These are phyloP conservation scores for Fraxinus velutina DNA, from an alignment of 305 asterid genomes.

Conservation along the genomic window DNA sequence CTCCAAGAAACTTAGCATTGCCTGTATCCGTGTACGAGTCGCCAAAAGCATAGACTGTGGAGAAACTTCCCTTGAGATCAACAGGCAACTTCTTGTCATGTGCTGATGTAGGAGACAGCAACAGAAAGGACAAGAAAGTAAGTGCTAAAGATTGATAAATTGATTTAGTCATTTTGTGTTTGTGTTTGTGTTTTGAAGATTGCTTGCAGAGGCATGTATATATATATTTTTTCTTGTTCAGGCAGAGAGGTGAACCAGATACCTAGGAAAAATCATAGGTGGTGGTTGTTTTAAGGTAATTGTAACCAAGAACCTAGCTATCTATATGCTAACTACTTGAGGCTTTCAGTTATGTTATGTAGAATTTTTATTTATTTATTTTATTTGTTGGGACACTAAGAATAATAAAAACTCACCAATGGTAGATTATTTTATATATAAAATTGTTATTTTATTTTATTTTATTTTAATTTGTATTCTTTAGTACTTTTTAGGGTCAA, in stretches of 20 bases:
- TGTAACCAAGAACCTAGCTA: constrained; percentile 1
- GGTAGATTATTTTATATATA: neutral
- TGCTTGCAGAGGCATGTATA: neutral
- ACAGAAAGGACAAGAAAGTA: constrained; percentile 20
- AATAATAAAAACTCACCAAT: neutral
- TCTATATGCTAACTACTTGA: constrained; percentile 10
- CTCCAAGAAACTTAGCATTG: constrained; percentile 31
- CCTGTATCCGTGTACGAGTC: constrained; percentile 46
- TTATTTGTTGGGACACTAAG: neutral
- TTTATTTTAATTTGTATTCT: neutral
- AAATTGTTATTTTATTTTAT: too few species aligned
- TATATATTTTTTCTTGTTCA: neutral
- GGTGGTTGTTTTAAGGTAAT: neutral
- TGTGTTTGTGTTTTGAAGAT: neutral
- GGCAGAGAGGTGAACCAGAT: constrained; percentile 21
- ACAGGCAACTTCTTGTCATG: constrained; percentile 7
- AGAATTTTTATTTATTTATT: neutral
- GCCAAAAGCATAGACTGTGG: constrained; percentile 46
- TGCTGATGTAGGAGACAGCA: constrained; percentile 29
- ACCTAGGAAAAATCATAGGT: constrained; percentile 26
- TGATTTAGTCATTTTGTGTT: neutral
- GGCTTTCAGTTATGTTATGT: neutral
- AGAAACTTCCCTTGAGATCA: constrained; percentile 25
- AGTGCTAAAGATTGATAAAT: constrained; percentile 8
- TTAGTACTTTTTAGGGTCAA: neutral